These are phyloP conservation scores for Seminavis robusta DNA, from an alignment of 108 stramenopile genomes.

Conservation along the genomic window DNA sequence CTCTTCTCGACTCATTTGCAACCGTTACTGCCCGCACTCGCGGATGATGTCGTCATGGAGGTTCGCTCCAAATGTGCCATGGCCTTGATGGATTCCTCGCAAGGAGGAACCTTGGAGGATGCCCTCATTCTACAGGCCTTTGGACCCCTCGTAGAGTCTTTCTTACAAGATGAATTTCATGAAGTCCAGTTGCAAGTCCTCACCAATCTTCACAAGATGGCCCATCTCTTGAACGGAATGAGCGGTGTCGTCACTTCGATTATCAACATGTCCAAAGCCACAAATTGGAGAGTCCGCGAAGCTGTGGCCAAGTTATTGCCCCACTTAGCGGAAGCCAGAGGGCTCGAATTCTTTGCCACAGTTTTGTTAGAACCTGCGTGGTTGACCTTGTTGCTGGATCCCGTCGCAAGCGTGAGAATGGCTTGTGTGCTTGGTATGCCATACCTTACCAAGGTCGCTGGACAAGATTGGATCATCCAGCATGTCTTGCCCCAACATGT, in stretches of 20 bases:
- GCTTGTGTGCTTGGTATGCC: conserved; percentile 76
- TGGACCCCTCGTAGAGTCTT: conserved; percentile 73
- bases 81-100: conserved; percentile 80
- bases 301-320: conserved; percentile 75
- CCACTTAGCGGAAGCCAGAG: conserved; percentile 79
- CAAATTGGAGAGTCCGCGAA: conserved; percentile 86
- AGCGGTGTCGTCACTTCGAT: conserved; percentile 77
- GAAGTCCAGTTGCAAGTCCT: conserved; percentile 90
- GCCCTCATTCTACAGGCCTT: conserved; percentile 74
- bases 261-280: conserved; percentile 76
- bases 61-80: conserved; percentile 51
- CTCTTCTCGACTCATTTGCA: conserved; percentile 67
- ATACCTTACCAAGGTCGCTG: conserved; percentile 65
- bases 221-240: conserved; percentile 75
- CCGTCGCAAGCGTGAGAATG: conserved; percentile 72
- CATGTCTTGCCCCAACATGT: conserved; percentile 68
- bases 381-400: conserved; percentile 76
- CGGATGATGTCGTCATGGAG: conserved; percentile 69
- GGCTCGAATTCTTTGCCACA: conserved; percentile 68
- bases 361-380: conserved; percentile 80
- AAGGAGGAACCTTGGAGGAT: conserved; percentile 69
- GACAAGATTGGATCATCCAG: conserved; percentile 71
- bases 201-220: conserved; percentile 73
- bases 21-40: conserved; percentile 58
- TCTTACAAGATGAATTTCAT: conserved; percentile 87